Conservation (phyloP, 192 early-diverging fungal species). For the Coemansia sp. region DNA sequence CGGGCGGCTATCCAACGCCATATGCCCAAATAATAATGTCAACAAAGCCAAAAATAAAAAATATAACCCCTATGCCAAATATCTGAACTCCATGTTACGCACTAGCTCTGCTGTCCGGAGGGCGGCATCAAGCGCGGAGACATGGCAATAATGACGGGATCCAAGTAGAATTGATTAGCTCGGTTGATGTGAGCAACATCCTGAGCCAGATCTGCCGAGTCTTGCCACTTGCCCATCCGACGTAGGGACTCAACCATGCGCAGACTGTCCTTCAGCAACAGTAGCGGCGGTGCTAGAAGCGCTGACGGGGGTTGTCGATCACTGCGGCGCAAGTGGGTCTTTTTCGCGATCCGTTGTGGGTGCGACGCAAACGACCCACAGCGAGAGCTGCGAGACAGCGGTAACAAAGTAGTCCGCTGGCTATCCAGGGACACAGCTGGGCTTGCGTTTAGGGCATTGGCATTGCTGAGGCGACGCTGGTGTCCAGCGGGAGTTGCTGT, state of each 20-base stretch:
- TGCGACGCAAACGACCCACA: conserved; percentile 22
- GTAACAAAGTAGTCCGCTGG: not conserved
- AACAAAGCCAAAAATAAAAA: not conserved
- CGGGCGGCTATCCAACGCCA: not conserved
- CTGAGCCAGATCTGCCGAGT: conserved; percentile 5
- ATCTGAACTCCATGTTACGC: not conserved
- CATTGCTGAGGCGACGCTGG: conserved; percentile 16
- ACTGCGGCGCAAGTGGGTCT: conserved; percentile 27
- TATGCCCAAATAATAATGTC: no score
- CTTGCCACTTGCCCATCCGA: conserved; percentile 51
- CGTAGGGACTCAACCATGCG: conserved; percentile 54
- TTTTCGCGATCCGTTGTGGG: conserved; percentile 46
- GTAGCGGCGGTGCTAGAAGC: not conserved
- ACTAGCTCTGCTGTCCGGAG: conserved; percentile 19
- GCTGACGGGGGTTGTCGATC: conserved; percentile 9
- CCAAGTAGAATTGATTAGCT: conserved; percentile 32
- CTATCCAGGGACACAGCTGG: not conserved
- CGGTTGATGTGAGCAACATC: conserved; percentile 4
- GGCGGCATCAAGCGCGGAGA: conserved; percentile 41
- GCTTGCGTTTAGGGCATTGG: not conserved
- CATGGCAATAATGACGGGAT: conserved; percentile 36
- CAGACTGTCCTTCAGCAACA: conserved; percentile 30
- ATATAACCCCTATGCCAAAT: not conserved
- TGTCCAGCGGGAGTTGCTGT: not conserved
- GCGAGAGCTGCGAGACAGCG: conserved; percentile 20